Base-by-base conservation (phyloP, 371 early-diverging fungal genomes). In the Blakeslea trispora region DNA sequence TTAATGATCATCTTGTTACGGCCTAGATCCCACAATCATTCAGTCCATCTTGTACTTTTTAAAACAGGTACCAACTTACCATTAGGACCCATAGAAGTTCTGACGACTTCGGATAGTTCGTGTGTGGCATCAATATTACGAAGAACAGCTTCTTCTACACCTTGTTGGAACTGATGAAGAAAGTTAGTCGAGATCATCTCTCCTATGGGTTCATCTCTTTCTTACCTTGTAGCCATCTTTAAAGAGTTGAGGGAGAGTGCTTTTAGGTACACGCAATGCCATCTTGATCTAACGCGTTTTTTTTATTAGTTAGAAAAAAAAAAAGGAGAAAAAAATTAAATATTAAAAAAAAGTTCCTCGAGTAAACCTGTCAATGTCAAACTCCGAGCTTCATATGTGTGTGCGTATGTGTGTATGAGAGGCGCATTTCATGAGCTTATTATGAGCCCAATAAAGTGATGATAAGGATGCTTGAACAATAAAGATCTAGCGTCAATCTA, bases 1-100 rank as follows among this genome's bases (percentile, higher is more conserved):
- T 97, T 98, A 73, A 99, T 91, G 64, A 99, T 95, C 90, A 99
- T 96, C 81, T 99, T 99, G 84, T 99, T 99, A 64, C 97, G 91
- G 34, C 99, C 98, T 92, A 71, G 39, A 28, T 28, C 28, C 28
- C 5, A 45, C 45, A 13, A 41, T 35, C 5, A 17, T 22, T 34
- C 17, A 18, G 39, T 41, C 52, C 24, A 35, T 28, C 28, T 28
- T 28, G 7, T 28, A 5, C 7, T 28, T 7, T 28, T 28, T 28
- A 7, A 28, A 7, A 28, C n/a, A n/a, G n/a, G n/a, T n/a, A n/a
- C n/a, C n/a, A n/a, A n/a, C 11, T 61, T 82, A 93, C 96, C 98
- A 60, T 98, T 95, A 49, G 98, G 98, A 5, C 98, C 98, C 60
- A 94, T 86, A 32, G 97, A 97, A 10, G 97, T 96, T 61, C 94